Evolutionary conservation across 2,329 filamentous ascomycete genomes (phyloP), one percentile per base, ranked within the genome.

Genomic region (Apiospora kogelbergensis): DNA sequence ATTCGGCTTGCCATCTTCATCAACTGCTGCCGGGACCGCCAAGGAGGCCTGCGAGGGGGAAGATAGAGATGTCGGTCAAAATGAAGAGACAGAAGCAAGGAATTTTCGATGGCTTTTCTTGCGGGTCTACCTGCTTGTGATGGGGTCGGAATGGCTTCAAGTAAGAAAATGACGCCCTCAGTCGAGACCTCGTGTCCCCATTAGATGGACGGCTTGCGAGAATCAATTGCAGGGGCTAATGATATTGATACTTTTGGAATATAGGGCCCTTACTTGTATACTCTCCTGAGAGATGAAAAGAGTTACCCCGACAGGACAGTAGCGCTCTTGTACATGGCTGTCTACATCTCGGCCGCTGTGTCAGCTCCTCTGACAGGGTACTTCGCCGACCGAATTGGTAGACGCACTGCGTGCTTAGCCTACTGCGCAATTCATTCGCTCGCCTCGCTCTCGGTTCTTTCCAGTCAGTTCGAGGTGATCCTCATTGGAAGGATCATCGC

Each of bases 391-490:
- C 78, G 78, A n/a, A 79, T 83, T 75, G 86, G 86, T 22, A 84
- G 87, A 64, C 82, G 82, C 67, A 78, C 76, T 10, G 85, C 86
- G 37, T 89, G 88, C 73, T 79, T 89, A 11, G 77, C 81, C 22
- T 89, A 88, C 77, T 90, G 88, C 77, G 76, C 78, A 20, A 78
- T 83, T 4, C 88, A 88, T 74, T 81, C 85, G 0, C 75, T 85
- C 3, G 86, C 86, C 0, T 88, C 87, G 72, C 74, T 85, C 5
- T 83, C 83, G 4, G 82, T 84, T 6, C 78, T 84, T 33, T 81
- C 80, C 63, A 71, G 72, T 57, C 7, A 71, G 69, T 68, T 83
- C 1, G 75, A 78, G 5, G 66, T 87, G 13, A 78, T 90, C 6
- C 84, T 88, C 67, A 68, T 81, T 1, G 88, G 88, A 15, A 81